A percentile compares a stretch with the other conserved stretches of the same genome.
Evolutionary conservation across 768 basidiomycete genomes (phyloP).

Genomic region (Lactifluus pinguis): DNA sequence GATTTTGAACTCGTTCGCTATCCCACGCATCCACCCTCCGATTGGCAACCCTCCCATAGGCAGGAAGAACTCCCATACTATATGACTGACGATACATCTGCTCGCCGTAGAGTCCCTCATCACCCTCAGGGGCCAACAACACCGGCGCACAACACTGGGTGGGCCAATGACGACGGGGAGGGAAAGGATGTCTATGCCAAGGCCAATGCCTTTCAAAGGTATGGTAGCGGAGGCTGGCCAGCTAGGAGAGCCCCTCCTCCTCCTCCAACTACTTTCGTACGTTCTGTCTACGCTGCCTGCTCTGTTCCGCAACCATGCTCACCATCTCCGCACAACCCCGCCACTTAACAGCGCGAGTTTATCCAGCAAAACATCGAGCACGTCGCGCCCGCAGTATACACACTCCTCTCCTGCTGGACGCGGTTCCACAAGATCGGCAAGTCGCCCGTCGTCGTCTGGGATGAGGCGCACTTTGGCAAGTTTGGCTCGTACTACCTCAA

Average conservation of each 20-base stretch:
- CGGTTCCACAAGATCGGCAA: conserved; percentile 90
- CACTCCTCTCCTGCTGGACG: conserved; percentile 89
- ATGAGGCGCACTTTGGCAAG: conserved; percentile 99
- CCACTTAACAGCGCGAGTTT: conserved; percentile 53
- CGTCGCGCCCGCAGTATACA: conserved; percentile 76
- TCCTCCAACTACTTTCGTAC: conserved; percentile 48
- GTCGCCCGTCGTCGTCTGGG: conserved; percentile 86
- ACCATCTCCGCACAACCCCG: background rate
- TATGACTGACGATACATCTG: conserved; percentile 42
- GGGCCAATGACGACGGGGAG: conserved; percentile 35
- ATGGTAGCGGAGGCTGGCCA: conserved; percentile 40
- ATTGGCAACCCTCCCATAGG: conserved; percentile 22
- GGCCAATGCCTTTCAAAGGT: conserved; percentile 29
- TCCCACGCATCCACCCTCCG: conserved; percentile 34
- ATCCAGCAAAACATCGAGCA: conserved; percentile 72
- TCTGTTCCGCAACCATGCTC: background rate
- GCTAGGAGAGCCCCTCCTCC: conserved; percentile 46
- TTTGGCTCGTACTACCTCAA: conserved; percentile 98
- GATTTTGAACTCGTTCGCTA: conserved; percentile 68
- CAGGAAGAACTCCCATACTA: conserved; percentile 42
- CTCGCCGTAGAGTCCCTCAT: conserved; percentile 36
- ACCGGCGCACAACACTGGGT: conserved; percentile 23
- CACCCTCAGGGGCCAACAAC: conserved; percentile 23
- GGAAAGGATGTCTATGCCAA: conserved; percentile 58
- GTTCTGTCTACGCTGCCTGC: conserved; percentile 10